Base-by-base conservation (phyloP, 495 filamentous ascomycete species). In the Aspergillus cavernicola region DNA sequence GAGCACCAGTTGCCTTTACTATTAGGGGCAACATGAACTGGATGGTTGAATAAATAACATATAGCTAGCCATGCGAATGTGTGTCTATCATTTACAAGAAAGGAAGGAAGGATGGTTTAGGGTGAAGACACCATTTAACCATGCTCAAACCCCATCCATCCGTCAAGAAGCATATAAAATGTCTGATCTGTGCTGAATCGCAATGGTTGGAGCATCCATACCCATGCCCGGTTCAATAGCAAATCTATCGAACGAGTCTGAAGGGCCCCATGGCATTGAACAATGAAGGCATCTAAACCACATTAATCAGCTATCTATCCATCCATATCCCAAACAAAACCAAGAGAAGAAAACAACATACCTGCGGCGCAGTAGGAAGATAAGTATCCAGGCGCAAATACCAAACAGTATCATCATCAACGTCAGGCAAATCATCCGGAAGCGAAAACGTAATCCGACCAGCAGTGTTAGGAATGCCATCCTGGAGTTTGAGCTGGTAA, bases 251-350 rank as follows among this genome's bases (percentile, higher is more conserved):
- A 0, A 6, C 15, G 18, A 52, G 15, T 59, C 22, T 37, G 41
- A 71, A 71, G 13, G 68, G 68, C 1, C 68, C 68, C 22, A 62
- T 59, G 40, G 66, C 68, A 44, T 69, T 61, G 45, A 59, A 71
- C 20, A 71, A 16, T 20, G 58, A 49, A 20, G 68, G 68, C 66
- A 67, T 69, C 68, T 71, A 55, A 15, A 10, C 16, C 13, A 15
- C 20, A 12, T 36, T 38, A 50, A 11, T 36, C 23, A 46, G 33
- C 31, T 45, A 35, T 38, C n/a, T n/a, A n/a, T n/a, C 2, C 3
- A 10, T 13, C 9, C 23, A 18, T 1, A 31, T 44, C n/a, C 16
- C 18, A 3, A 5, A 20, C n/a, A 33, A 28, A 42, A 20, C 19
- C 31, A 15, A 5, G 7, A 38, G 18, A 28, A 35, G 38, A 6